Evolutionary conservation across 2,329 filamentous ascomycete species (phyloP).

Genomic region (Cercospora sojina): DNA sequence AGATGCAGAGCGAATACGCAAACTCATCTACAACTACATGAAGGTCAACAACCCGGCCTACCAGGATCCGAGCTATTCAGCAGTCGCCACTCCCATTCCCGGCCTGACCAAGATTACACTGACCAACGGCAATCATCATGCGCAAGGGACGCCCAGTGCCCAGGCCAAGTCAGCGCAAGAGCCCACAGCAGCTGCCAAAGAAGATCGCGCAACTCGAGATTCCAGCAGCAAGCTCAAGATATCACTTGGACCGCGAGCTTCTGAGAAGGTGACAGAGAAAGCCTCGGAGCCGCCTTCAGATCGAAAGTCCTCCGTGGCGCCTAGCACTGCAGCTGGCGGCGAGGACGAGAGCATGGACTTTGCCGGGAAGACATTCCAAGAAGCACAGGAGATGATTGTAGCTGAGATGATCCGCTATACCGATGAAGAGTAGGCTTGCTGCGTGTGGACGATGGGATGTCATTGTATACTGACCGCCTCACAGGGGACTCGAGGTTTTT

Average conservation of each 20-base stretch:
- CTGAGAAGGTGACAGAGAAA: conserved; percentile 32
- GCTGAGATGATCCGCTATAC: conserved; percentile 68
- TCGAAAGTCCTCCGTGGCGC: conserved; percentile 34
- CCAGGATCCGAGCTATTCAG: conserved; percentile 63
- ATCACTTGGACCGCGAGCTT: conserved; percentile 25
- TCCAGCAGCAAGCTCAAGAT: conserved; percentile 24
- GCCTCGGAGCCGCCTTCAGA: conserved; percentile 33
- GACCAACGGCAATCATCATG: conserved; percentile 20
- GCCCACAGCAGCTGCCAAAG: conserved; percentile 23
- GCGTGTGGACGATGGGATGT: neutral
- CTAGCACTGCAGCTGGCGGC: conserved; percentile 27
- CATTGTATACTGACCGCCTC: conserved; percentile 12
- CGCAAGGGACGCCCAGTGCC: conserved; percentile 10
- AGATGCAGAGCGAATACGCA: conserved; percentile 82
- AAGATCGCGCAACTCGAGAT: conserved; percentile 27
- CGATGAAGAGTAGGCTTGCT: conserved; percentile 59
- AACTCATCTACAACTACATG: conserved; percentile 86
- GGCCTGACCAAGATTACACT: conserved; percentile 32
- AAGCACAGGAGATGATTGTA: conserved; percentile 82
- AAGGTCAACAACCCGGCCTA: conserved; percentile 83
- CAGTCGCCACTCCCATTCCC: conserved; percentile 71
- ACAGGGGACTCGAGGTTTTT: conserved; percentile 64
- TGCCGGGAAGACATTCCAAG: conserved; percentile 72
- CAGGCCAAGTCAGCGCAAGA: conserved; percentile 18
- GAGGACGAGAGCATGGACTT: conserved; percentile 51